Conservation (phyloP, 2,329 filamentous ascomycete species). For the Ascochyta rabiei region DNA sequence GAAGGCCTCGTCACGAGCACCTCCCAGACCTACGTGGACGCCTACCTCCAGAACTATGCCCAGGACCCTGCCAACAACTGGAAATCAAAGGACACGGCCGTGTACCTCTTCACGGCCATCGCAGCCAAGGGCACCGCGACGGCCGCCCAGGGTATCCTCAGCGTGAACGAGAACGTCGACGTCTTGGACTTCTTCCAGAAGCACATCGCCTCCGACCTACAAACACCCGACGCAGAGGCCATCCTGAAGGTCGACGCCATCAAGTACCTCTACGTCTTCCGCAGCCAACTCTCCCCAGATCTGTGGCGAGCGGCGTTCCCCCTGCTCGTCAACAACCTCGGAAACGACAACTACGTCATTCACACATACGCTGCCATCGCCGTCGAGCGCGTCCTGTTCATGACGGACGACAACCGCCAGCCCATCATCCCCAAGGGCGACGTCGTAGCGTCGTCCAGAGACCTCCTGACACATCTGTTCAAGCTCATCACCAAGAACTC, state of each 20-base stretch:
- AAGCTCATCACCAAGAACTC: slow-evolving; percentile 84
- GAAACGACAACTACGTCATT: slow-evolving; percentile 89
- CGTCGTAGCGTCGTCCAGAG: slow-evolving; percentile 81
- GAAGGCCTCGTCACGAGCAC: slow-evolving; percentile 83
- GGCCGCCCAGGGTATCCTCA: slow-evolving; percentile 86
- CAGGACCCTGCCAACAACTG: slow-evolving; percentile 73
- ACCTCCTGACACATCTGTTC: slow-evolving; percentile 88
- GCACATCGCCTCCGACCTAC: slow-evolving; percentile 86
- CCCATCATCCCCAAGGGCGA: slow-evolving; percentile 80
- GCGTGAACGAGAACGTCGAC: slow-evolving; percentile 79
- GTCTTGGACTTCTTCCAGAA: slow-evolving; percentile 95
- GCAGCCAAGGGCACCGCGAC: slow-evolving; percentile 91
- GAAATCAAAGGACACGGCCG: slow-evolving; percentile 98
- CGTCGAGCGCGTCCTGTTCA: slow-evolving; percentile 88
- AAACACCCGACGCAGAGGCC: slow-evolving; percentile 73
- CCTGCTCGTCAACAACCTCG: slow-evolving; percentile 88
- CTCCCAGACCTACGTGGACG: slow-evolving; percentile 84
- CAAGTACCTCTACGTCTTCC: slow-evolving; percentile 97
- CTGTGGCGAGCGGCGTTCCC: slow-evolving; percentile 92
- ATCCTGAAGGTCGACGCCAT: slow-evolving; percentile 97
- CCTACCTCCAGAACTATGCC: slow-evolving; percentile 77
- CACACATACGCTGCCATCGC: slow-evolving; percentile 98
- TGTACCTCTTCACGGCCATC: slow-evolving; percentile 93
- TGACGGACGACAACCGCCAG: slow-evolving; percentile 75
- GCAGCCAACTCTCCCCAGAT: slow-evolving; percentile 88